These are phyloP conservation scores for Magnaporthiopsis poae DNA, from an alignment of 2,329 filamentous ascomycete genomes.

Conservation along the genomic window DNA sequence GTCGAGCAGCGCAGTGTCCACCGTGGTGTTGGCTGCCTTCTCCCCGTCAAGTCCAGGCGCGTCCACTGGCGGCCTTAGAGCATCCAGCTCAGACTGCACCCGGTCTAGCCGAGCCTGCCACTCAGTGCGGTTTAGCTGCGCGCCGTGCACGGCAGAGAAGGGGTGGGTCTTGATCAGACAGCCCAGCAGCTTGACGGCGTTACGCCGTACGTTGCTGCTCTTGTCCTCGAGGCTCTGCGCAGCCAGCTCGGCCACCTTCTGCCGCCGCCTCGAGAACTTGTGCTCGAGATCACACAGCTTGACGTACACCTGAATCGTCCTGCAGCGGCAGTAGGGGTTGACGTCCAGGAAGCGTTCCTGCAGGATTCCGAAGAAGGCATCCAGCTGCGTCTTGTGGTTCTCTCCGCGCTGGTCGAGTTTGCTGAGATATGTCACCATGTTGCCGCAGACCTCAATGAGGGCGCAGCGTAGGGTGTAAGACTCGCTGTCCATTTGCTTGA, in stretches of 20 bases:
- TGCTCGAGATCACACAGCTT: slow-evolving; percentile 89
- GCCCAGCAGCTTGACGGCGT: slow-evolving; percentile 85
- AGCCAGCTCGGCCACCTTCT: slow-evolving; percentile 77
- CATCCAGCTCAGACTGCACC: slow-evolving; percentile 72
- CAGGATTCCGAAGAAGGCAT: slow-evolving; percentile 91
- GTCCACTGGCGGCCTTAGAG: slow-evolving; percentile 67
- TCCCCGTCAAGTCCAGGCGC: slow-evolving; percentile 57
- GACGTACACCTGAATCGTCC: slow-evolving; percentile 85
- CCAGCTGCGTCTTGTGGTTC: slow-evolving; percentile 87
- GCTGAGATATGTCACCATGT: slow-evolving; percentile 82
- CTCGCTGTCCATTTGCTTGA: slow-evolving; percentile 93
- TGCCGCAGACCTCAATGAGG: slow-evolving; percentile 92
- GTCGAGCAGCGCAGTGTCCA: slow-evolving; percentile 71
- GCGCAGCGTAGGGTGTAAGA: slow-evolving; percentile 90
- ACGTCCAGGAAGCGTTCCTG: slow-evolving; percentile 93
- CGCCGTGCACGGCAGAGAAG: slow-evolving; percentile 83
- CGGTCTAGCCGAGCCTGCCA: slow-evolving; percentile 76
- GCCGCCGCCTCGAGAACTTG: slow-evolving; percentile 86
- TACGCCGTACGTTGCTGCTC: slow-evolving; percentile 91
- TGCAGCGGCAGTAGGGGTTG: slow-evolving; percentile 89
- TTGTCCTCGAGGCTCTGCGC: slow-evolving; percentile 89
- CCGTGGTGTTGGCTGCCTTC: slow-evolving; percentile 47
- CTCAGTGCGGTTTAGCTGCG: slow-evolving; percentile 71
- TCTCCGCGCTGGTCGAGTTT: slow-evolving; percentile 85
- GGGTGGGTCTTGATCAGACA: slow-evolving; percentile 88